Evolutionary conservation across 352 stramenopile species (phyloP).

Genomic region (Nothophytophthora sp.): DNA sequence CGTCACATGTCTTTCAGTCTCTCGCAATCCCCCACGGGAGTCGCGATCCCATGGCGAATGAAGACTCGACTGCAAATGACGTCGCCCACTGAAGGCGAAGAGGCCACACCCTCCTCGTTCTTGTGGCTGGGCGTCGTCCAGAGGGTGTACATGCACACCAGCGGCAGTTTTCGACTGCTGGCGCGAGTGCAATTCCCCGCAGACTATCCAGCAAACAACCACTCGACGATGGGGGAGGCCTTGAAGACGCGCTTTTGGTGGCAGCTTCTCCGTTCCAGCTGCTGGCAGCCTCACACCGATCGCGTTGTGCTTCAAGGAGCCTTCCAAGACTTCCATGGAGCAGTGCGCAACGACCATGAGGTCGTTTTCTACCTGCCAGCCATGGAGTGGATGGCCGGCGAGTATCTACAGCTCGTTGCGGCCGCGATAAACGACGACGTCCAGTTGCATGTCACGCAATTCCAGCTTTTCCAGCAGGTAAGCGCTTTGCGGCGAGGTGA

Average conservation of each 20-base stretch:
- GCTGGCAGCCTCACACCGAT: conserved; percentile 11
- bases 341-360: conserved; percentile 10
- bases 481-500: too few species aligned
- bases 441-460: conserved; percentile 4
- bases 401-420: conserved; percentile 23
- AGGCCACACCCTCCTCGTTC: conserved; percentile 4
- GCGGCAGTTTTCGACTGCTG: conserved; percentile 13
- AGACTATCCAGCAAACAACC: background rate
- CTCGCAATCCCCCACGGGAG: background rate
- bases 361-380: conserved; percentile 21
- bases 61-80: conserved; percentile 4
- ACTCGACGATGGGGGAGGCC: background rate
- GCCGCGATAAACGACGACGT: conserved; percentile 6
- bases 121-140: conserved; percentile 16
- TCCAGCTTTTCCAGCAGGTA: conserved; percentile 21
- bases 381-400: conserved; percentile 25
- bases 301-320: conserved; percentile 11
- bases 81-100: background rate
- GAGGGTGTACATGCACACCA: conserved; percentile 24
- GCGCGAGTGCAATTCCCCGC: conserved; percentile 7
- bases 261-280: conserved; percentile 19
- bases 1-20: conserved; percentile 10
- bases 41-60: conserved; percentile 11
- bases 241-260: conserved; percentile 14
- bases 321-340: conserved; percentile 13